phyloP scores from a whole-genome alignment of 352 stramenopile species.

The Saprolegnia parasitica region DNA sequence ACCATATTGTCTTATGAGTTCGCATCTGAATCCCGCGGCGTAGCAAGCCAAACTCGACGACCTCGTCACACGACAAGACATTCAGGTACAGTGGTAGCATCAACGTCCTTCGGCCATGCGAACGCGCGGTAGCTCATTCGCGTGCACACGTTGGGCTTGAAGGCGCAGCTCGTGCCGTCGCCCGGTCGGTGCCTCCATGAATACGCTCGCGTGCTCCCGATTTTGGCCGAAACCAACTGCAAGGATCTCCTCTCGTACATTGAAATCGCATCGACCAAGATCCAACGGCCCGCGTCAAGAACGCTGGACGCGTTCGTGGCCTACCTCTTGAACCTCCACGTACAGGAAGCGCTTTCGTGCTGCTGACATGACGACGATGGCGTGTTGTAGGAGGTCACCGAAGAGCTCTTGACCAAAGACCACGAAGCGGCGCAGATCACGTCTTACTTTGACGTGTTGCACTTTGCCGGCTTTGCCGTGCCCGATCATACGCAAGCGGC shows the following conservation, averaged over 20 bases:
- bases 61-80: slow-evolving; percentile 20
- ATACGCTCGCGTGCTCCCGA: slow-evolving; percentile 9
- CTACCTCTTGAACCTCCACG: slow-evolving; percentile 20
- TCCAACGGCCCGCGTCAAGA: slow-evolving; percentile 3
- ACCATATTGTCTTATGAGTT: no score
- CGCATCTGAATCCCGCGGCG: no score
- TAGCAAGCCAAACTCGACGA: slow-evolving; percentile 13
- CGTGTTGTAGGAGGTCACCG: slow-evolving; percentile 3
- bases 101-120: no score
- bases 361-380: neutral
- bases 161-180: slow-evolving; percentile 5
- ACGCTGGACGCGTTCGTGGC: slow-evolving; percentile 14
- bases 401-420: slow-evolving; percentile 23
- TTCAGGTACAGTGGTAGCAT: no score
- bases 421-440: slow-evolving; percentile 22
- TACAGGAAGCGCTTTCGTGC: neutral
- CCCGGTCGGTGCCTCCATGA: slow-evolving; percentile 7
- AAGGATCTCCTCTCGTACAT: slow-evolving; percentile 19
- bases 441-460: slow-evolving; percentile 8
- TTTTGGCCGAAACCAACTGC: slow-evolving; percentile 19
- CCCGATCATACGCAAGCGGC: slow-evolving; percentile 15
- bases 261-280: slow-evolving; percentile 11
- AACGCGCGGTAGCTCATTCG: slow-evolving; percentile 4
- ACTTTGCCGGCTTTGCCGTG: slow-evolving; percentile 5
- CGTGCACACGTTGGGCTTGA: slow-evolving; percentile 12